These are phyloP conservation scores for Coniferiporia sulphurascens DNA, from an alignment of 1,284 basidiomycete genomes.

Conservation along the genomic window DNA sequence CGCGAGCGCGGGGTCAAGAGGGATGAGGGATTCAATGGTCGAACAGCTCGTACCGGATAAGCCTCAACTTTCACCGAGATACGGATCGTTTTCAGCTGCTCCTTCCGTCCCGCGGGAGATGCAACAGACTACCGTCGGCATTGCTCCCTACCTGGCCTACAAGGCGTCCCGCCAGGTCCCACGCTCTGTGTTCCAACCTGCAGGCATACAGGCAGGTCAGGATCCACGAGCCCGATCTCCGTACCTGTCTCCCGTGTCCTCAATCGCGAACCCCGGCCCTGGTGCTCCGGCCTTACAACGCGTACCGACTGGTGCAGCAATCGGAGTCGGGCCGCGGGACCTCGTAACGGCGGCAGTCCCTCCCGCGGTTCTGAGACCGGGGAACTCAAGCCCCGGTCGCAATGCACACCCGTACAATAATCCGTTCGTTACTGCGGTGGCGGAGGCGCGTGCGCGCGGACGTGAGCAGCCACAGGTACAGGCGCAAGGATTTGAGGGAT, in stretches of 20 bases:
- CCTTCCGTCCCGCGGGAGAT: background rate
- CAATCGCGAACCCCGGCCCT: background rate
- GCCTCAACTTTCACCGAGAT: background rate
- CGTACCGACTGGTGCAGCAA: background rate
- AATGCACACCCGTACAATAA: background rate
- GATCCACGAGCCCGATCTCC: background rate
- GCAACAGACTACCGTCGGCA: background rate
- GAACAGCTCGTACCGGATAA: conserved; percentile 4
- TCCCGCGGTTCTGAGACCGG: background rate
- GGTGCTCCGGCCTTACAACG: background rate
- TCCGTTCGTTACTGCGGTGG: background rate
- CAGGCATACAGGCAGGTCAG: background rate
- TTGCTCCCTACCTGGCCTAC: background rate
- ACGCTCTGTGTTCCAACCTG: background rate
- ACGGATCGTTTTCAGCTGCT: background rate
- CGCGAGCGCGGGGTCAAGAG: background rate
- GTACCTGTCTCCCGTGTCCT: background rate
- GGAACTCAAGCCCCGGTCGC: background rate
- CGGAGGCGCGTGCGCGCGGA: background rate
- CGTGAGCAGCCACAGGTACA: background rate
- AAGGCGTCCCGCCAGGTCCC: background rate
- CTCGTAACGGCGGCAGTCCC: background rate
- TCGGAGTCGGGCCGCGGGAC: background rate
- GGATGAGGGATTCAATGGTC: background rate
- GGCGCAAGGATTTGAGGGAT: background rate